These are phyloP conservation scores for Xylaria sp. DNA, from an alignment of 2,329 filamentous ascomycete genomes.

Conservation along the genomic window DNA sequence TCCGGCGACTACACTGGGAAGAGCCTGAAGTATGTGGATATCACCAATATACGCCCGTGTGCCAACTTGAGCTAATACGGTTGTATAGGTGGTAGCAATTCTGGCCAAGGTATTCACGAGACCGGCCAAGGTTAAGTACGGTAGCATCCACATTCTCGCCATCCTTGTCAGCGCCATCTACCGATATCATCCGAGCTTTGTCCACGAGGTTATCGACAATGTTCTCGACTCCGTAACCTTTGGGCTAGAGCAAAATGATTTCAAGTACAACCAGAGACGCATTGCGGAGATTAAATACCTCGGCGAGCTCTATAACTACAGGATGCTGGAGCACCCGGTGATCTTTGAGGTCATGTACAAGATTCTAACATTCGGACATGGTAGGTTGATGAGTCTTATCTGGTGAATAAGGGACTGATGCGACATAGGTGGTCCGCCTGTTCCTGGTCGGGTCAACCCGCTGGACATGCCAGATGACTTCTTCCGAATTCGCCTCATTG, in stretches of 20 bases:
- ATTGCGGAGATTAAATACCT: constrained; percentile 96
- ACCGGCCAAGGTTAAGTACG: constrained; percentile 94
- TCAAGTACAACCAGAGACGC: constrained; percentile 91
- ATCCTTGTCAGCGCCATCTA: constrained; percentile 85
- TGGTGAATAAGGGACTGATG: constrained; percentile 7
- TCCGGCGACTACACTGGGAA: constrained; percentile 96
- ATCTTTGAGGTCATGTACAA: constrained; percentile 95
- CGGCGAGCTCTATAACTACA: constrained; percentile 94
- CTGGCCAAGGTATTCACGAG: constrained; percentile 92
- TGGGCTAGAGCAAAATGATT: constrained; percentile 92
- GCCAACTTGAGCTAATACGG: constrained; percentile 5
- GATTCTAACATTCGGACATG: constrained; percentile 87
- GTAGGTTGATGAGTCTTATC: constrained; percentile 35
- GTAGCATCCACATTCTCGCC: constrained; percentile 88
- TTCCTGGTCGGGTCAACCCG: constrained; percentile 68
- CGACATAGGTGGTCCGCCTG: constrained; percentile 64
- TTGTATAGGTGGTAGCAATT: constrained; percentile 58
- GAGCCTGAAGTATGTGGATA: constrained; percentile 64
- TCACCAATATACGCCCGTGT: not conserved
- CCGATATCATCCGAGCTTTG: constrained; percentile 86
- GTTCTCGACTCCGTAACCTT: constrained; percentile 81
- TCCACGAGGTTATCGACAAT: constrained; percentile 86
- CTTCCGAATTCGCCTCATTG: constrained; percentile 87
- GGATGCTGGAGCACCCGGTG: constrained; percentile 90
- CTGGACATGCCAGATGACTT: constrained; percentile 90